Conservation (phyloP, 2,329 filamentous ascomycete genomes). For the Fusarium equiseti region DNA sequence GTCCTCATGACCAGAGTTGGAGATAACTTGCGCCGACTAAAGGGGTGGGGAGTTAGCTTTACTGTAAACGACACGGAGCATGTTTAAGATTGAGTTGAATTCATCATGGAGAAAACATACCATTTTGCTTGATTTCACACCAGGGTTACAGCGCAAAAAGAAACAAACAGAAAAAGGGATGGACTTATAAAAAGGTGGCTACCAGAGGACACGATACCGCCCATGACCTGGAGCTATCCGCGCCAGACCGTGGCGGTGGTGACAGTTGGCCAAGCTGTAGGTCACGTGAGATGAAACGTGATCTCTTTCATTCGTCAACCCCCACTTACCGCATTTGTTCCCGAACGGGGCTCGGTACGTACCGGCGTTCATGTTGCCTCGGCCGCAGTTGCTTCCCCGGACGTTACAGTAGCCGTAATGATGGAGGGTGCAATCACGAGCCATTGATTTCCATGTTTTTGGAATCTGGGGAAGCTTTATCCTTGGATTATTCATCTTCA, state of each 20-base stretch:
- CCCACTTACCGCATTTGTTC: slow-evolving; percentile 44
- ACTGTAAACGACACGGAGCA: neutral
- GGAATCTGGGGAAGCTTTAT: slow-evolving; percentile 21
- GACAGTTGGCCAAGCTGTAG: slow-evolving; percentile 44
- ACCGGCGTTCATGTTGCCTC: slow-evolving; percentile 30
- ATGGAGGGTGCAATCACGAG: slow-evolving; percentile 42
- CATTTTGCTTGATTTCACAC: slow-evolving; percentile 41
- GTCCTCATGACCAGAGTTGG: slow-evolving; percentile 82
- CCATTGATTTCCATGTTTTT: slow-evolving; percentile 30
- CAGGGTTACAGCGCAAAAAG: slow-evolving; percentile 29
- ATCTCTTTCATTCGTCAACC: neutral
- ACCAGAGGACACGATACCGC: slow-evolving; percentile 49
- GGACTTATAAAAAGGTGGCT: slow-evolving; percentile 38
- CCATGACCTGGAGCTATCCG: slow-evolving; percentile 45
- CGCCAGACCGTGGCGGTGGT: slow-evolving; percentile 43
- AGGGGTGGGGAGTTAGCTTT: slow-evolving; percentile 47
- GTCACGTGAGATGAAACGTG: slow-evolving; percentile 43
- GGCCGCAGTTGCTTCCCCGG: slow-evolving; percentile 44
- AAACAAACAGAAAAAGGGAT: slow-evolving; percentile 27
- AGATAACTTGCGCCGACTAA: slow-evolving; percentile 59
- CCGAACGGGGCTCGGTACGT: slow-evolving; percentile 31
- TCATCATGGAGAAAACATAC: slow-evolving; percentile 29
- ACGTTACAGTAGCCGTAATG: slow-evolving; percentile 29
- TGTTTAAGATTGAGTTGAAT: neutral
- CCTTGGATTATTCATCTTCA: slow-evolving; percentile 37